Percentiles rank a stretch among this genome's conserved stretches.
phyloP scores from a whole-genome alignment of 257 asterid genomes.

The Solanum piurae region DNA sequence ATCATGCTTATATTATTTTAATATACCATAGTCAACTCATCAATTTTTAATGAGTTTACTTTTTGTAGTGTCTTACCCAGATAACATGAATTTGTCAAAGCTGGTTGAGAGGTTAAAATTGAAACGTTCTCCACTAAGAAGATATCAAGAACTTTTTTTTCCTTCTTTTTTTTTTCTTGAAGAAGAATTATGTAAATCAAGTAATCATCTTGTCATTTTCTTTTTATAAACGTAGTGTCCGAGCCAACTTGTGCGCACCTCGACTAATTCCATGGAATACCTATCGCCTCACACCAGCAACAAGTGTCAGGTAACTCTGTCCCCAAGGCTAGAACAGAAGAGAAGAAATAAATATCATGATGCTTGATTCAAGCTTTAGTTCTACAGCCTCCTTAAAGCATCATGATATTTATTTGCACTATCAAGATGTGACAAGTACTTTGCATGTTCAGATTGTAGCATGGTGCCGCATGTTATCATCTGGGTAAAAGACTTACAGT shows the following conservation, averaged over 20 bases:
- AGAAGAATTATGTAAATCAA: not conserved
- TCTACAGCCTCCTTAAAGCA: not conserved
- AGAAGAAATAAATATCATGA: not conserved
- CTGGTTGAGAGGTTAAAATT: not conserved
- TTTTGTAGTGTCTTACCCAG: not conserved
- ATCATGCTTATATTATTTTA: not conserved
- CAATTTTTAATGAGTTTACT: not conserved
- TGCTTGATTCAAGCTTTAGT: not conserved
- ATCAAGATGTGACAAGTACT: not conserved
- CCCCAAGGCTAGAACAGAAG: not conserved
- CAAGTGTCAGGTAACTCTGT: rapidly evolving
- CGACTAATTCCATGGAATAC: not conserved
- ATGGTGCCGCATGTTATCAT: not conserved
- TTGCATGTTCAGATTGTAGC: not conserved
- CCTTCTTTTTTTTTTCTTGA: not conserved
- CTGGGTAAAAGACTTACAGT: not conserved
- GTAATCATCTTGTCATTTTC: not conserved
- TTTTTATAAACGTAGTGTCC: not conserved
- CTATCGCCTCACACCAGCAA: not conserved
- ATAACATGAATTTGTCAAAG: not conserved
- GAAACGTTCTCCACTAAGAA: not conserved
- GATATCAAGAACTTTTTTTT: not conserved
- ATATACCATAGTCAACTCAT: not conserved
- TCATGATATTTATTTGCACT: not conserved
- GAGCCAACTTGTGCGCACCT: not conserved